Percentiles rank a stretch among this genome's conserved stretches.
Evolutionary conservation across 2,329 filamentous ascomycete species (phyloP).

Genomic region (Colletotrichum sublineola): DNA sequence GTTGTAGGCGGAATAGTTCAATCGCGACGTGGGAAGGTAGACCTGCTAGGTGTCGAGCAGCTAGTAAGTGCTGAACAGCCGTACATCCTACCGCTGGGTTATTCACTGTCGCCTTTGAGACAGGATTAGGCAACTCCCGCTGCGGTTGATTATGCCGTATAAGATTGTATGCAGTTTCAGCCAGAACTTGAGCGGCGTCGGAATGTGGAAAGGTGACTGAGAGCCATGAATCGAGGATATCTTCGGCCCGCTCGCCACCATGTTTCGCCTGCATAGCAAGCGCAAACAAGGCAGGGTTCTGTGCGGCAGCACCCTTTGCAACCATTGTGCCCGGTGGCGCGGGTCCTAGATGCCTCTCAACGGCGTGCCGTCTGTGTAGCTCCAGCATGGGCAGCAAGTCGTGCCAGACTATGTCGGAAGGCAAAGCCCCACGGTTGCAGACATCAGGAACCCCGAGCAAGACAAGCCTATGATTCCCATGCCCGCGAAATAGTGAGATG

Average conservation of each 20-base stretch:
- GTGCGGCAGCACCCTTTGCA: not conserved
- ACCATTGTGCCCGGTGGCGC: not conserved
- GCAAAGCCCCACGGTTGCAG: not conserved
- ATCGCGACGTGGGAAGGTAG: not conserved
- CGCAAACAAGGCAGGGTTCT: constrained; percentile 21
- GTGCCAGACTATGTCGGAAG: not conserved
- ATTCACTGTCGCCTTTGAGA: not conserved
- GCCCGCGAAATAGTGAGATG: not conserved
- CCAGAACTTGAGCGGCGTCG: not conserved
- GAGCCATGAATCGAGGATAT: constrained; percentile 20
- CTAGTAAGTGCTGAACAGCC: constrained; percentile 8
- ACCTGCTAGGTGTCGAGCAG: constrained; percentile 6
- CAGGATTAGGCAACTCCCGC: rapidly evolving
- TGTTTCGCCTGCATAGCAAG: constrained; percentile 9
- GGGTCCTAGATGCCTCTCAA: not conserved
- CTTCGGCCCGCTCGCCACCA: constrained; percentile 3
- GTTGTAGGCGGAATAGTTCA: not conserved
- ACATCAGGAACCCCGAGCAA: not conserved
- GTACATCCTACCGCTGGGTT: not conserved
- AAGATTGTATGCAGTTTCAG: not conserved
- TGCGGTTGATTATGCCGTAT: not conserved
- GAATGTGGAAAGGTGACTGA: not conserved
- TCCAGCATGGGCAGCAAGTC: not conserved
- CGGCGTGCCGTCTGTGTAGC: not conserved
- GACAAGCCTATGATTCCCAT: not conserved